Conservation (phyloP, 2,329 filamentous ascomycete species). For the Penicillium sp. region DNA sequence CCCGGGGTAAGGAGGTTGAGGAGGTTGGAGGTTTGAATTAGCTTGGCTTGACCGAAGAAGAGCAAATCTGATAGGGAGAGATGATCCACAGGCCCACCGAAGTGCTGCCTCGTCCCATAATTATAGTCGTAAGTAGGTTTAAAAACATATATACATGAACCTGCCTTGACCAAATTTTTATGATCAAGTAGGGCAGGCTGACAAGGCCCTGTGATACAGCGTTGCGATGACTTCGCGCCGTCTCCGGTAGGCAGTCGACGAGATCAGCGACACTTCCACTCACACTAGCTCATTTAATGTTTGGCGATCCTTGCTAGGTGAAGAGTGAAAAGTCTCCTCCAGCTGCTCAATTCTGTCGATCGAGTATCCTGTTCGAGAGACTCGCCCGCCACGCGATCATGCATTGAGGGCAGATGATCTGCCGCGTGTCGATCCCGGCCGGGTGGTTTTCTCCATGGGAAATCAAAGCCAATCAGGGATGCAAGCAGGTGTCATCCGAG, state of each 20-base stretch:
- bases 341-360: background rate
- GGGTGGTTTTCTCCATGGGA: slow-evolving; percentile 8
- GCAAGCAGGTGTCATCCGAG: background rate
- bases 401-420: slow-evolving; percentile 25
- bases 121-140: slow-evolving; percentile 20
- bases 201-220: slow-evolving; percentile 26
- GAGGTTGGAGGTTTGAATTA: slow-evolving; percentile 5
- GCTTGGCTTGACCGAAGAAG: background rate
- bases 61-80: slow-evolving; percentile 7
- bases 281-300: background rate
- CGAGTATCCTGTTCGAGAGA: background rate
- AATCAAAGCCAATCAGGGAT: background rate
- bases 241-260: background rate
- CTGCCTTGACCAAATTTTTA: no score
- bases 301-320: slow-evolving; percentile 15
- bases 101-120: slow-evolving; percentile 10
- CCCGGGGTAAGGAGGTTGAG: background rate
- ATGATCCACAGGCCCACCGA: background rate
- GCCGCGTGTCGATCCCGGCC: slow-evolving; percentile 12
- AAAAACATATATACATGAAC: no score
- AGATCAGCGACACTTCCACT: background rate
- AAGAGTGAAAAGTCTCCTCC: slow-evolving; percentile 3
- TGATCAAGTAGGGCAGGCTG: slow-evolving; percentile 23
- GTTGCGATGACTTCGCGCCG: slow-evolving; percentile 13
- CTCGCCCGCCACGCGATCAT: slow-evolving; percentile 21